These are phyloP conservation scores for Takashimella koratensis DNA, from an alignment of 1,284 basidiomycete genomes.

Conservation along the genomic window DNA sequence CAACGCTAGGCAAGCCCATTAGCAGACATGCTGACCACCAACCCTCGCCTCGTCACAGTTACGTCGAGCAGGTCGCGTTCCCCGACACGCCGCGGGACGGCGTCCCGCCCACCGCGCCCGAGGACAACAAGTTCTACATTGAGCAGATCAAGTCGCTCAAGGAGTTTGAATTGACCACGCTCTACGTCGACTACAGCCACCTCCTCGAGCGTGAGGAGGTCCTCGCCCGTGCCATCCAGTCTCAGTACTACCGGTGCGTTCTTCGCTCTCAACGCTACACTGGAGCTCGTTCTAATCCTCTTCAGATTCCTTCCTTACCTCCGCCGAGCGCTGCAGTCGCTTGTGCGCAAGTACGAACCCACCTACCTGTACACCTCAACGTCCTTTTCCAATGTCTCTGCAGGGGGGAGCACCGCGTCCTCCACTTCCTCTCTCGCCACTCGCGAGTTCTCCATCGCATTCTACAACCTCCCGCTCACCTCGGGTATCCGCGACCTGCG, in stretches of 20 bases:
- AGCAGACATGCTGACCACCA: conserved; percentile 1
- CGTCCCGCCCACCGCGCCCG: conserved; percentile 50
- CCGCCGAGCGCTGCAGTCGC: conserved; percentile 80
- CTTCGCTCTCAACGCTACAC: not conserved
- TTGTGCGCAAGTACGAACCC: conserved; percentile 83
- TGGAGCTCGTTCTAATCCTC: not conserved
- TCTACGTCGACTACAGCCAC: conserved; percentile 94
- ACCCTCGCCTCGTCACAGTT: conserved; percentile 54
- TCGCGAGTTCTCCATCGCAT: conserved; percentile 91
- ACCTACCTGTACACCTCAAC: conserved; percentile 88
- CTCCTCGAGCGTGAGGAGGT: conserved; percentile 81
- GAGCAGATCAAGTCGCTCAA: conserved; percentile 90
- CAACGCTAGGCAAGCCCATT: too few species aligned
- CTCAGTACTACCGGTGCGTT: conserved; percentile 79
- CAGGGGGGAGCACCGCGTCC: conserved; percentile 51
- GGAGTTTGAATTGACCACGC: conserved; percentile 86
- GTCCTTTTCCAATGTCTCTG: conserved; percentile 46
- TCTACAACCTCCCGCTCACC: conserved; percentile 92
- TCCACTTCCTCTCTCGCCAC: conserved; percentile 77
- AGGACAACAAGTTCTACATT: conserved; percentile 64
- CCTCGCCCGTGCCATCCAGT: conserved; percentile 85
- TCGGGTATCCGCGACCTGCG: conserved; percentile 92
- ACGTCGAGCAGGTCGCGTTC: conserved; percentile 71
- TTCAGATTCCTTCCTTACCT: conserved; percentile 84
- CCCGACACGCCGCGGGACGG: conserved; percentile 67